These are phyloP conservation scores for Salinomyces thailandicus DNA, from an alignment of 2,329 filamentous ascomycete genomes.

Conservation along the genomic window DNA sequence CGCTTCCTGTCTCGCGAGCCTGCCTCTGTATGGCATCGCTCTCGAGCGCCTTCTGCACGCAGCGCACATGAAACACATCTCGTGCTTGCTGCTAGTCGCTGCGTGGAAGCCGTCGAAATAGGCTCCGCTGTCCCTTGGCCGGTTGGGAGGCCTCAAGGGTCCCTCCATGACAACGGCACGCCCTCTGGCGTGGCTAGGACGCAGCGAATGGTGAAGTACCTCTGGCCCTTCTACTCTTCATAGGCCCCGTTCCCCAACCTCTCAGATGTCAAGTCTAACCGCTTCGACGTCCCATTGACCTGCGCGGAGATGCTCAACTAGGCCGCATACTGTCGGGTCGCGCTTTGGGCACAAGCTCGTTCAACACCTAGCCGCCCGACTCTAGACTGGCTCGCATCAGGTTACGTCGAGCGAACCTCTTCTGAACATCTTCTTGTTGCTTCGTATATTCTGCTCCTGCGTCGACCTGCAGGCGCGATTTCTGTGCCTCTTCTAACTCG, in stretches of 20 bases:
- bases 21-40: constrained; percentile 10
- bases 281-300: constrained; percentile 11
- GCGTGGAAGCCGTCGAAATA: constrained; percentile 13
- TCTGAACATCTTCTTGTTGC: constrained; percentile 13
- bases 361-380: constrained; percentile 20
- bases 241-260: constrained; percentile 21
- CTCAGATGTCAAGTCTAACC: constrained; percentile 20
- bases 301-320: constrained; percentile 8
- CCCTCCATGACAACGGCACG: neutral
- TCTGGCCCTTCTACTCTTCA: constrained; percentile 13
- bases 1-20: constrained; percentile 1
- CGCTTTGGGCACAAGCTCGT: constrained; percentile 10
- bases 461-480: constrained; percentile 14
- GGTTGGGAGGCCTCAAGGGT: neutral
- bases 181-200: constrained; percentile 11
- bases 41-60: constrained; percentile 9
- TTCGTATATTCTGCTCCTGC: constrained; percentile 14
- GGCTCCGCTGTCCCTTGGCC: neutral
- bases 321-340: constrained; percentile 7
- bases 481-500: constrained; percentile 11
- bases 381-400: constrained; percentile 18
- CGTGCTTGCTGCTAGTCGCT: constrained; percentile 2
- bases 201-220: constrained; percentile 20
- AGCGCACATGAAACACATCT: constrained; percentile 17
- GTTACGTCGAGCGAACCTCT: constrained; percentile 14